phyloP scores from a whole-genome alignment of 2,329 filamentous ascomycete species.

The Colletotrichum chrysophilum region DNA sequence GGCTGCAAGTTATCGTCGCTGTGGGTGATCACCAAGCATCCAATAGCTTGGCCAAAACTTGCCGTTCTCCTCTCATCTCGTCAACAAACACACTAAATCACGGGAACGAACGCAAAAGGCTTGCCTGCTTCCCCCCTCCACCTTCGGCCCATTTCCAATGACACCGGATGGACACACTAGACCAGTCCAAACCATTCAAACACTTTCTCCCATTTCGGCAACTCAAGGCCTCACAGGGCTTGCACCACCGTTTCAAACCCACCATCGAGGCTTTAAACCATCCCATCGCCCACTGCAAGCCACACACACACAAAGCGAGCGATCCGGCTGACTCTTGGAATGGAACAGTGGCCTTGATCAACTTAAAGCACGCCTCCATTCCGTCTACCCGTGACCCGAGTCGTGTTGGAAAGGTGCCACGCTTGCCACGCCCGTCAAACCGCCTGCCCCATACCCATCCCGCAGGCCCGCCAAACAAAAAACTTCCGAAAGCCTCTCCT shows the following conservation, averaged over 20 bases:
- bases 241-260: conserved; percentile 9
- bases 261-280: neutral
- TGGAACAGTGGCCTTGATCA: neutral
- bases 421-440: neutral
- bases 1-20: neutral
- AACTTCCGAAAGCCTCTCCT: neutral
- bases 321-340: neutral
- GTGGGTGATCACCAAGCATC: neutral
- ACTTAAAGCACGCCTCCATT: neutral
- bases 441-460: neutral
- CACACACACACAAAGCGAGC: neutral
- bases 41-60: conserved; percentile 1
- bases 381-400: conserved; percentile 7
- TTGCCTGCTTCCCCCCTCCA: neutral
- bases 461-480: neutral
- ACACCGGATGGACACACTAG: conserved; percentile 10
- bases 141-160: neutral
- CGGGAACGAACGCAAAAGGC: neutral
- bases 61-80: neutral
- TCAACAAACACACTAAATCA: neutral
- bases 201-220: neutral
- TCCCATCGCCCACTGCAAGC: neutral
- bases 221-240: conserved; percentile 14
- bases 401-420: neutral
- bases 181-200: neutral